These are phyloP conservation scores for Irpex sp. DNA, from an alignment of 1,284 basidiomycete genomes.

Conservation along the genomic window DNA sequence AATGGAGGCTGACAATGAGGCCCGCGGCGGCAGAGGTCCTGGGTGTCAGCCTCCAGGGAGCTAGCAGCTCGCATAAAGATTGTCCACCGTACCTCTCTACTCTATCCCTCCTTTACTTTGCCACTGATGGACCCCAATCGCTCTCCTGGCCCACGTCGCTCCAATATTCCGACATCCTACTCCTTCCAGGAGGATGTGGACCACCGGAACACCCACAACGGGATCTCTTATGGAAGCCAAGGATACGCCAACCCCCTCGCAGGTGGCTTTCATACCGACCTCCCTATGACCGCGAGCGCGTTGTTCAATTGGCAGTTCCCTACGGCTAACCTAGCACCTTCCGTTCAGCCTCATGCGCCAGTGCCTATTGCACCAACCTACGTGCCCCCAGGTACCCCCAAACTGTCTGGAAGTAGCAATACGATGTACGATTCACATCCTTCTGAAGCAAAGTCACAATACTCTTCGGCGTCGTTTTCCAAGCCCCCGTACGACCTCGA, in stretches of 20 bases:
- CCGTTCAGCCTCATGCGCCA: not conserved
- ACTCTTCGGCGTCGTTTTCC: constrained; percentile 46
- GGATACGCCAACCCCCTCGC: not conserved
- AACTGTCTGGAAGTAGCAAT: constrained; percentile 2
- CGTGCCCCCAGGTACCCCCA: not conserved
- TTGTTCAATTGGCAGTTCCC: not conserved
- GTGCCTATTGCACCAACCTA: not conserved
- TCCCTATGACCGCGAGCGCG: not conserved
- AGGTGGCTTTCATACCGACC: not conserved
- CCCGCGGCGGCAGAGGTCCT: too few relatives aligned
- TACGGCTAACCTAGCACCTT: not conserved
- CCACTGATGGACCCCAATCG: not conserved
- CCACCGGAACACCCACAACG: not conserved
- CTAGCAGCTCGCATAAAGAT: too few relatives aligned
- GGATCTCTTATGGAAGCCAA: not conserved
- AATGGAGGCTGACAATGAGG: too few relatives aligned
- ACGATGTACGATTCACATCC: not conserved
- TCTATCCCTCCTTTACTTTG: not conserved
- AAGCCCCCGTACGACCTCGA: constrained; percentile 57
- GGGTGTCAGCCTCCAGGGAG: too few relatives aligned
- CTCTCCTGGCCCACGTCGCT: not conserved
- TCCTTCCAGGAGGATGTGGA: not conserved
- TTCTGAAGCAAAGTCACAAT: constrained; percentile 25
- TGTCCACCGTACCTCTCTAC: not conserved
- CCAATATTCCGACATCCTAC: not conserved